Percentiles rank a stretch among this genome's conserved stretches.
Conservation (phyloP, 2,329 filamentous ascomycete genomes). For the Nothophoma quercina region DNA sequence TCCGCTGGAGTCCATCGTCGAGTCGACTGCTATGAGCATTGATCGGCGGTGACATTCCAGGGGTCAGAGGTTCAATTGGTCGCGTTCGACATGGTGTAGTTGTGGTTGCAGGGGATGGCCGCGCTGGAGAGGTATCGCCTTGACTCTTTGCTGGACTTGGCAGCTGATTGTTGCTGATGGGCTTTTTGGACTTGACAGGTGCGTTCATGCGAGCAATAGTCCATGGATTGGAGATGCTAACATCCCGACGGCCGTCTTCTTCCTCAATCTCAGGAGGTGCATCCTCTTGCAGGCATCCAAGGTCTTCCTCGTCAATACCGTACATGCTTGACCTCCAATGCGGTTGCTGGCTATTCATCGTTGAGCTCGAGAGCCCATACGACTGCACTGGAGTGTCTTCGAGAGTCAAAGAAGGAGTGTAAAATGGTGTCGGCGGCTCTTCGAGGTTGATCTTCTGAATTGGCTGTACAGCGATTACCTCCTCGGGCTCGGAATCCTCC, state of each 20-base stretch:
- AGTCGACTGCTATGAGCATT: not conserved
- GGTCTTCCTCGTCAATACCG: slow-evolving; percentile 48
- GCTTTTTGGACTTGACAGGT: slow-evolving; percentile 25
- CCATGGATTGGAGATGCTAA: slow-evolving; percentile 57
- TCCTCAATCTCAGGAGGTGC: slow-evolving; percentile 28
- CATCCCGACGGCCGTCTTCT: slow-evolving; percentile 41
- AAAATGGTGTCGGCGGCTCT: not conserved
- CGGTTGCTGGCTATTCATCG: not conserved
- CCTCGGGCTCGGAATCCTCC: not conserved
- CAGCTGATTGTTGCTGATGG: slow-evolving; percentile 26
- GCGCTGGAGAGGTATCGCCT: not conserved
- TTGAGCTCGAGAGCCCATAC: not conserved
- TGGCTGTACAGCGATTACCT: slow-evolving; percentile 4
- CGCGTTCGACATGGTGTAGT: slow-evolving; percentile 1
- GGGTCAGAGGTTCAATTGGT: slow-evolving; percentile 23
- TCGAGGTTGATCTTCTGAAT: not conserved
- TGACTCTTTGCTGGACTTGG: slow-evolving; percentile 36
- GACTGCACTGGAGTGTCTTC: not conserved
- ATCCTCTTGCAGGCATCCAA: slow-evolving; percentile 31
- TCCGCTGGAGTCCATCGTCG: slow-evolving; percentile 18
- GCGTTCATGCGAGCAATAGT: slow-evolving; percentile 58
- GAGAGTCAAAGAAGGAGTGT: not conserved
- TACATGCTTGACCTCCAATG: slow-evolving; percentile 51
- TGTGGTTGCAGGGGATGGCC: slow-evolving; percentile 14
- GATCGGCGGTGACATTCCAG: slow-evolving; percentile 21